A percentile compares a stretch with the other conserved stretches of the same genome.
phyloP scores from a whole-genome alignment of 75 land plant species.

The Adiantum capillusveneris region DNA sequence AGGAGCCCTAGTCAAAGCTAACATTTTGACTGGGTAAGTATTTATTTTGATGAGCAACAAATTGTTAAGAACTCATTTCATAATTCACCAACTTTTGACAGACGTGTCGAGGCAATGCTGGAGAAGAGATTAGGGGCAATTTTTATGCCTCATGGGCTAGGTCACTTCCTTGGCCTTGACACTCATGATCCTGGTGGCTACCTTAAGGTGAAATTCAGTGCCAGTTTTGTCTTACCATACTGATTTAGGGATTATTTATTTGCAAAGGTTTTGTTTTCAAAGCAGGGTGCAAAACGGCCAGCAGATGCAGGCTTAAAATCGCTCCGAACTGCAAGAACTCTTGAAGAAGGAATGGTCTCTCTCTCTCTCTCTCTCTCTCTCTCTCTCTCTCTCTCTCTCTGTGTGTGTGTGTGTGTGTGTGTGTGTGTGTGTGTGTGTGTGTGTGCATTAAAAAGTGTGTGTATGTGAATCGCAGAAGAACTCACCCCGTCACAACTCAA shows the following conservation, averaged over 20 bases:
- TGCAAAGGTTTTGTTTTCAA: too few relatives aligned
- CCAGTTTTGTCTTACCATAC: background rate
- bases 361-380: background rate
- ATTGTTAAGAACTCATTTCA: too few relatives aligned
- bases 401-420: slow-evolving; percentile 4
- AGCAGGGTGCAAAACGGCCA: slow-evolving; percentile 65
- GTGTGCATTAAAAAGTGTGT: background rate
- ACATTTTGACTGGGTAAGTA: slow-evolving; percentile 17
- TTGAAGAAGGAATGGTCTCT: slow-evolving; percentile 82
- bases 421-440: background rate
- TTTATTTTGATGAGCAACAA: too few relatives aligned
- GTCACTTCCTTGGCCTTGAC: slow-evolving; percentile 94
- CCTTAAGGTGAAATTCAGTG: slow-evolving; percentile 30
- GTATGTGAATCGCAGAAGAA: too few relatives aligned
- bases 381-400: slow-evolving; percentile 1
- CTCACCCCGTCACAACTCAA: too few relatives aligned
- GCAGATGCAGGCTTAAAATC: slow-evolving; percentile 76
- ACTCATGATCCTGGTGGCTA: slow-evolving; percentile 99
- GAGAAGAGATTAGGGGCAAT: slow-evolving; percentile 71
- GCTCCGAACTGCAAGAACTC: slow-evolving; percentile 59
- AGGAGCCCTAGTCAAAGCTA: slow-evolving; percentile 22
- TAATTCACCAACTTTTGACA: too few relatives aligned
- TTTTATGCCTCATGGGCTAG: slow-evolving; percentile 99
- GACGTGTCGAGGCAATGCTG: slow-evolving; percentile 66
- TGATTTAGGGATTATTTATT: background rate